Percentiles rank a stretch among this genome's conserved stretches.
phyloP scores from a whole-genome alignment of 768 basidiomycete species.

The Kwoniella mangroviensis region DNA sequence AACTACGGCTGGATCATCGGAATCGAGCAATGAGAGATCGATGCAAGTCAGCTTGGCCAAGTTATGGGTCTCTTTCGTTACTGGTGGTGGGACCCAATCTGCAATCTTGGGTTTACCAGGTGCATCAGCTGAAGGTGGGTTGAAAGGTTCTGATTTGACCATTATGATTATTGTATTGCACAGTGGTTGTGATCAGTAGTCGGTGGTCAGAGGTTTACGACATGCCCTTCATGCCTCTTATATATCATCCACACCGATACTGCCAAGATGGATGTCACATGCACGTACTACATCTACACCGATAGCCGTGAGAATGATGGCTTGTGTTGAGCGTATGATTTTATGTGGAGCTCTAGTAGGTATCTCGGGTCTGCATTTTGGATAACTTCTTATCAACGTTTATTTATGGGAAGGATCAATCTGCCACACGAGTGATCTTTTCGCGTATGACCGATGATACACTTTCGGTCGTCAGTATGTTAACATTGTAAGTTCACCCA shows the following conservation, averaged over 20 bases:
- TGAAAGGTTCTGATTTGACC: constrained; percentile 19
- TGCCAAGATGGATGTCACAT: neutral
- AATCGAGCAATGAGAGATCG: constrained; percentile 36
- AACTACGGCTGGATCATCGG: constrained; percentile 35
- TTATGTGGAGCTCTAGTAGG: neutral
- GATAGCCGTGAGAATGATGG: neutral
- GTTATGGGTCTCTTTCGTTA: constrained; percentile 34
- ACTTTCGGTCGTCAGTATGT: neutral
- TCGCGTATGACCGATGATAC: neutral
- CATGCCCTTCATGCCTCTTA: neutral
- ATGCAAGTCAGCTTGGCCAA: constrained; percentile 37
- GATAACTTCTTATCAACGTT: neutral
- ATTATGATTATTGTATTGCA: neutral
- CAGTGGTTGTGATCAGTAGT: neutral
- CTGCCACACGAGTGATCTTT: neutral
- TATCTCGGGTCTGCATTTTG: neutral
- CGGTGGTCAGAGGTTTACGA: neutral
- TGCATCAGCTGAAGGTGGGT: constrained; percentile 31
- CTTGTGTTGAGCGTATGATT: neutral
- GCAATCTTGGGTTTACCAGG: constrained; percentile 34
- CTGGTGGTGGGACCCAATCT: constrained; percentile 36
- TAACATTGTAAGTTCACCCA: too few species aligned
- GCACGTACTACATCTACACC: neutral
- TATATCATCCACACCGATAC: neutral
- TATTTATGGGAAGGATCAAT: neutral